Conservation (phyloP, 1,139 yeast species). For the Zygosaccharomyces sapae region DNA sequence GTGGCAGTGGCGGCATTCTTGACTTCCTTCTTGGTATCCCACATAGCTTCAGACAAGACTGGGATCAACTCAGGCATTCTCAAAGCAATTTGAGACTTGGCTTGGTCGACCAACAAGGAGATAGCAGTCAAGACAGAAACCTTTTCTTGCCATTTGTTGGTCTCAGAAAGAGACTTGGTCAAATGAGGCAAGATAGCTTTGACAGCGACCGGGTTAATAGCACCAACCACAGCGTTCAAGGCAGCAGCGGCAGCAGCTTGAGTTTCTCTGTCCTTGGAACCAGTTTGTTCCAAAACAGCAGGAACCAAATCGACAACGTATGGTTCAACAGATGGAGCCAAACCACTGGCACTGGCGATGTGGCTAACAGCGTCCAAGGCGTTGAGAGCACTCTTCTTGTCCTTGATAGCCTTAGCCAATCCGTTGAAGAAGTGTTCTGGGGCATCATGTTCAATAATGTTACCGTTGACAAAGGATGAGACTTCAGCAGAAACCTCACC, state of each 20-base stretch:
- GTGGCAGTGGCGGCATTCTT: slow-evolving; percentile 94
- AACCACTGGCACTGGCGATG: slow-evolving; percentile 75
- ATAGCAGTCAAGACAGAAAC: slow-evolving; percentile 82
- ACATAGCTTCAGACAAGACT: slow-evolving; percentile 97
- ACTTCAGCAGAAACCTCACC: slow-evolving; percentile 85
- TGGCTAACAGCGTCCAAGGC: slow-evolving; percentile 82
- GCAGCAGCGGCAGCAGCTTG: slow-evolving; percentile 71
- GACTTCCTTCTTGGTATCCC: slow-evolving; percentile 99
- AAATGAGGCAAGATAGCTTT: slow-evolving; percentile 84
- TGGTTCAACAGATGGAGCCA: slow-evolving; percentile 94
- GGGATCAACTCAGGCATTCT: slow-evolving; percentile 99
- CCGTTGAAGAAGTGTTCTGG: slow-evolving; percentile 83
- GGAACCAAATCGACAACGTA: slow-evolving; percentile 73
- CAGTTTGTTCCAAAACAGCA: slow-evolving; percentile 71
- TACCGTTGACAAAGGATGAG: slow-evolving; percentile 91
- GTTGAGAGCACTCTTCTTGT: slow-evolving; percentile 74
- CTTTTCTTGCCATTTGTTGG: slow-evolving; percentile 98
- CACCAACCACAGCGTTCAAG: slow-evolving; percentile 68
- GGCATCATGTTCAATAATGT: slow-evolving; percentile 97
- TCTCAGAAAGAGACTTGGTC: slow-evolving; percentile 59
- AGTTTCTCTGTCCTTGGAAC: slow-evolving; percentile 81
- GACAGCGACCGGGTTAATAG: slow-evolving; percentile 89
- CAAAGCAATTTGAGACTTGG: slow-evolving; percentile 92
- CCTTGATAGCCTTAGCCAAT: slow-evolving; percentile 68
- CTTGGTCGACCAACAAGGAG: slow-evolving; percentile 84